Base-by-base conservation (phyloP, 164 flowering plant species). In the Akebia trifoliata region DNA sequence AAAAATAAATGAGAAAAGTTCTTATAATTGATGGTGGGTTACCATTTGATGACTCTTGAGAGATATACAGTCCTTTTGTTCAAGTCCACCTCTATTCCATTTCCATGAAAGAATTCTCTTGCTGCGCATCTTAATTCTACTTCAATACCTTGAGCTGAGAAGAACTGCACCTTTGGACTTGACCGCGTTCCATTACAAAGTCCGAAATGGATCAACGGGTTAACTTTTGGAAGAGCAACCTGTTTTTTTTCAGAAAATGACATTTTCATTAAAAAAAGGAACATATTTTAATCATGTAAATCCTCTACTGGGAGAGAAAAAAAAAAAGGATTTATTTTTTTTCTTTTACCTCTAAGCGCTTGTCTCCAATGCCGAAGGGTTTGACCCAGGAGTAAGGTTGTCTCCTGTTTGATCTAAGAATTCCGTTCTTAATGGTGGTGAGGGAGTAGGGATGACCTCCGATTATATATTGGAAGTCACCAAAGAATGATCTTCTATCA, bases 381-480 rank as follows among this genome's bases (percentile, higher is more conserved):
- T 69, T 89, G 56, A 56, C 56, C 61, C 79, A 70, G 44, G 90
- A 74, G 66, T 78, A 82, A 7, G 96, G 88, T 8, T 84, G 75
- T 64, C 94, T 76, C 35, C 76, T 65, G 52, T 89, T 89, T 67
- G 55, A 67, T 67, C 98, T 77, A 14, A 92, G 93, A 35, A 92
- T 83, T 11, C 96, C 98, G 49, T 92, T 82, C 56, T 66, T 74
- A 8, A 92, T 83, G 20, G 72, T 46, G 17, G 54, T 64, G 14
- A 92, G 78, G 20, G 95, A 89, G 56, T 81, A 92, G n/a, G 93
- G 69, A 59, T 71, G 48, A 15, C 98, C 98, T 30, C 97, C 94
- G 0, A 90, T 65, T 3, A 93, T 31, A 61, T 93, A 93, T 58
- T 75, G 78, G 65, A 90, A 93, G 25, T 90, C 95, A 0, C 78